Evolutionary conservation across 2,329 filamentous ascomycete species (phyloP), one percentile per base, ranked within the genome.

Genomic region (Colletotrichum karsti): DNA sequence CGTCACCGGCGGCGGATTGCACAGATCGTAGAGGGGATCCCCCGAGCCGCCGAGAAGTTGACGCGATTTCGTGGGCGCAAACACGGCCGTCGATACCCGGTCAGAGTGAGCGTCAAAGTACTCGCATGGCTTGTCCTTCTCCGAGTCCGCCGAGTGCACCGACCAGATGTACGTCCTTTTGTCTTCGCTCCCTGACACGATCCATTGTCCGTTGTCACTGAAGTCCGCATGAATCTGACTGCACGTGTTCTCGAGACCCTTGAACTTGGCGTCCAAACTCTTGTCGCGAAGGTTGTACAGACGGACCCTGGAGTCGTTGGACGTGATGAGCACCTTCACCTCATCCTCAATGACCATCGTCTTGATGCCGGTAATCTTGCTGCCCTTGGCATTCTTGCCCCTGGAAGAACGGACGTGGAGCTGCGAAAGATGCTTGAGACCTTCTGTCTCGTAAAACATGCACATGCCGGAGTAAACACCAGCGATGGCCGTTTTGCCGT

Each of bases 281-380:
- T 95, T 95, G 76, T 97, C 93, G 55, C 90, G 89, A 71, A 98
- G 84, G 77, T 93, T 95, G 82, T 98, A 99, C 35, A 98, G 85
- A 37, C 96, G 90, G 15, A 98, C 88, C 22, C 96, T 90, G 1
- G 95, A 98, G 77, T 99, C 96, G 74, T 98, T 99, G 72, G 95
- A 98, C 2, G 94, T 97, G 64, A 99, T 90, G 7, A 99, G 83
- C 3, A 99, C 83, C 74, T 97, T 97, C 56, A 93, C 87, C 59
- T 95, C 92, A 1, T 89, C 89, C 37, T 87, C 87, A 54, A 89
- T 83, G 15, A 82, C 79, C 71, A 91, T 90, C 0, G 94, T 92
- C 74, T 95, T 91, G 59, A 99, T 97, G 7, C 94, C 95, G 0
- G 96, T 98, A 73, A 99, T 97, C 77, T 99, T 99, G 82, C 94